These are phyloP conservation scores for Austroboletus eburneus DNA, from an alignment of 768 basidiomycete genomes.

Conservation along the genomic window DNA sequence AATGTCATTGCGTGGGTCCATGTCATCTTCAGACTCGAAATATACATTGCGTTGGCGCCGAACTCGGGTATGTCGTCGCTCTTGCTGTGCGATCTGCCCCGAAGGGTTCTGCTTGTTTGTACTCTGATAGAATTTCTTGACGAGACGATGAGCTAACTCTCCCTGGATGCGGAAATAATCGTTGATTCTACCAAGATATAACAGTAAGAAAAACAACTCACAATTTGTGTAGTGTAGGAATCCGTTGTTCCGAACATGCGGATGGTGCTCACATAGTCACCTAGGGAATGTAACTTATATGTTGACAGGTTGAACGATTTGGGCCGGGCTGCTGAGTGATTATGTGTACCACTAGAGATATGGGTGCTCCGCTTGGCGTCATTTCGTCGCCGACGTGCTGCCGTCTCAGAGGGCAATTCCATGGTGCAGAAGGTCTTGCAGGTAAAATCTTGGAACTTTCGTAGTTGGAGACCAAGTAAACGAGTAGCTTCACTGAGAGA, in stretches of 20 bases:
- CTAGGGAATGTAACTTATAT: slow-evolving; percentile 35
- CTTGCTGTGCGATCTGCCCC: background rate
- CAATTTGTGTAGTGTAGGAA: slow-evolving; percentile 18
- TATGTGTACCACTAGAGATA: background rate
- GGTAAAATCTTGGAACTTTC: background rate
- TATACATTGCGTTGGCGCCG: background rate
- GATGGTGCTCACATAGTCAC: slow-evolving; percentile 30
- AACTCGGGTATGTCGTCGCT: background rate
- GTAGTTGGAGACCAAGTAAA: background rate
- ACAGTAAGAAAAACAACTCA: background rate
- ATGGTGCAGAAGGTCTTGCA: background rate
- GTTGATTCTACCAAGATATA: background rate
- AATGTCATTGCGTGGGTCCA: background rate
- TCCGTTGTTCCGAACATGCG: slow-evolving; percentile 32
- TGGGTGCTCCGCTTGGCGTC: background rate
- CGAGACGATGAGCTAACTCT: background rate
- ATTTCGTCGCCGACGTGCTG: background rate
- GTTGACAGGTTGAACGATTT: slow-evolving; percentile 29
- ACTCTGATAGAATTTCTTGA: background rate
- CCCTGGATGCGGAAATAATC: background rate
- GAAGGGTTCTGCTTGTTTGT: background rate
- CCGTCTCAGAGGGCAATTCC: background rate
- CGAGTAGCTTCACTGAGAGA: background rate
- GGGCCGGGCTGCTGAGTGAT: background rate
- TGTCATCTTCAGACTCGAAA: background rate